phyloP scores from a whole-genome alignment of 2,329 filamentous ascomycete species.

The Herpotrichia juniperi region DNA sequence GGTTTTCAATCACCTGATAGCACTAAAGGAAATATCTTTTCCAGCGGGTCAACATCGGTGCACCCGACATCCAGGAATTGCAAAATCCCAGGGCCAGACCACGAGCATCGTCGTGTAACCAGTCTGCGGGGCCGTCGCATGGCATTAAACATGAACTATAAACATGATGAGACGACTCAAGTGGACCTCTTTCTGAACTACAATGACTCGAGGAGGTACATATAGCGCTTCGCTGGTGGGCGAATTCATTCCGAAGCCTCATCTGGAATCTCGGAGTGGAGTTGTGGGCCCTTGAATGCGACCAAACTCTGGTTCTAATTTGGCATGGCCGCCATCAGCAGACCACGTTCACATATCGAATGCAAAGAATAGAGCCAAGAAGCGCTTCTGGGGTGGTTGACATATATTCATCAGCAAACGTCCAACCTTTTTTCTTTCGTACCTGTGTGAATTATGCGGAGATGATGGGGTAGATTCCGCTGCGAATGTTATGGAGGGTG shows the following conservation, averaged over 20 bases:
- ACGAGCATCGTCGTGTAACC: background rate
- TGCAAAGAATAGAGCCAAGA: background rate
- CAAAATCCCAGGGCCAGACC: background rate
- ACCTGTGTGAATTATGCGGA: no score
- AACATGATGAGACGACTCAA: background rate
- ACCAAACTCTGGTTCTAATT: background rate
- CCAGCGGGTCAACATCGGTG: background rate
- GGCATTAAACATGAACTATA: background rate
- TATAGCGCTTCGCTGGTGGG: background rate
- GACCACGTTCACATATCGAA: background rate
- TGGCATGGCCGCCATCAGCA: background rate
- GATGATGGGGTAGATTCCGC: no score
- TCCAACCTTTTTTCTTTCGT: no score
- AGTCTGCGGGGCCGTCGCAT: background rate
- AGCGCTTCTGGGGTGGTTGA: no score
- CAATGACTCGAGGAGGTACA: constrained; percentile 1
- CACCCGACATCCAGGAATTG: background rate
- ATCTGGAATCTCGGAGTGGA: background rate
- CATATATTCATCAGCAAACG: no score
- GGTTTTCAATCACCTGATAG: background rate
- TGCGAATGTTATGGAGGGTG: no score
- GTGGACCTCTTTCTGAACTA: background rate
- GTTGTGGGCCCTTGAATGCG: background rate
- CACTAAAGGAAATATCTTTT: background rate
- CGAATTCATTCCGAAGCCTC: background rate